Evolutionary conservation across 2,329 filamentous ascomycete genomes (phyloP).

Genomic region (Thelonectria discophora): DNA sequence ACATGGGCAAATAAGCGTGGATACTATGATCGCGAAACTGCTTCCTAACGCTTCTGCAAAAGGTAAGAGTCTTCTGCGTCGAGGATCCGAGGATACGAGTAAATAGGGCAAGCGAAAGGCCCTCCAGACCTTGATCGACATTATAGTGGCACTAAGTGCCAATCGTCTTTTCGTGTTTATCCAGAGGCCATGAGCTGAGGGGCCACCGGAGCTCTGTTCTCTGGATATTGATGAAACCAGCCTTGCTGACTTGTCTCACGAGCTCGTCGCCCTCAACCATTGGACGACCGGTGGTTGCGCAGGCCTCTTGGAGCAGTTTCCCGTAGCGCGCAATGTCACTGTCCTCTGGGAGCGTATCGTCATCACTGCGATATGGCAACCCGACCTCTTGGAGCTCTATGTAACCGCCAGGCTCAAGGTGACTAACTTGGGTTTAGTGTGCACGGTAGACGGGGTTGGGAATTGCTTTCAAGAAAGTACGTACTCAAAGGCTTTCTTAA

Average conservation of each 20-base stretch:
- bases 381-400: slow-evolving; percentile 24
- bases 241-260: slow-evolving; percentile 16
- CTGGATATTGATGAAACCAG: slow-evolving; percentile 20
- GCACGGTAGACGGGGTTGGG: too few relatives aligned
- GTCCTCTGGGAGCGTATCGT: slow-evolving; percentile 8
- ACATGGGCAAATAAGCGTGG: slow-evolving; percentile 22
- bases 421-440: background rate
- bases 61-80: slow-evolving; percentile 2
- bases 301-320: slow-evolving; percentile 5
- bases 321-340: slow-evolving; percentile 1
- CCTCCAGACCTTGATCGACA: slow-evolving; percentile 14
- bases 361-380: slow-evolving; percentile 13
- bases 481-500: slow-evolving; percentile 14
- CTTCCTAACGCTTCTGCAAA: slow-evolving; percentile 7
- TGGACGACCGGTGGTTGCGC: slow-evolving; percentile 8
- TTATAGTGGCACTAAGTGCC: slow-evolving; percentile 14
- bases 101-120: slow-evolving; percentile 13
- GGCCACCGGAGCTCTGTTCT: slow-evolving; percentile 21
- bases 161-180: slow-evolving; percentile 23
- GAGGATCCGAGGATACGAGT: slow-evolving; percentile 14
- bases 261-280: slow-evolving; percentile 9
- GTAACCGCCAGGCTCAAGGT: slow-evolving; percentile 21
- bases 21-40: slow-evolving; percentile 14
- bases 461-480: too few relatives aligned
- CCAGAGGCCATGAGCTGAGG: slow-evolving; percentile 20